Conservation (phyloP, 768 basidiomycete species). For the Rhodotorula toruloides region DNA sequence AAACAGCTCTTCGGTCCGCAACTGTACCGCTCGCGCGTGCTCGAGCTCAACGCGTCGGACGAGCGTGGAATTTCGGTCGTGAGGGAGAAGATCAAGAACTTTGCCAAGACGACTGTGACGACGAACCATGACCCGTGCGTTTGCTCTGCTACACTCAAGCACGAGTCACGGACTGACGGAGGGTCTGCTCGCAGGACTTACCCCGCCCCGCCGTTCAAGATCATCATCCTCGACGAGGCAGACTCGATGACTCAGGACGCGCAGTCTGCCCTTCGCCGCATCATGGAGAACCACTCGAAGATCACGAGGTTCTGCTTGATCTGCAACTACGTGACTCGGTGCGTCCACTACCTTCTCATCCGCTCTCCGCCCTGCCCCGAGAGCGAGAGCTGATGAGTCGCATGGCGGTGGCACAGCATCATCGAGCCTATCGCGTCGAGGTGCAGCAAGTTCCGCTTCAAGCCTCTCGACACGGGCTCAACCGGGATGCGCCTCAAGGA, state of each 20-base stretch:
- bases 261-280: conserved; percentile 90
- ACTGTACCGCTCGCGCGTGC: conserved; percentile 82
- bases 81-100: conserved; percentile 96
- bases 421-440: conserved; percentile 98
- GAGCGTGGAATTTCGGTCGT: conserved; percentile 96
- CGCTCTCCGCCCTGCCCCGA: not conserved
- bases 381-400: conserved; percentile 1
- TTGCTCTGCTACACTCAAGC: not conserved
- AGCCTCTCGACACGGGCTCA: conserved; percentile 74
- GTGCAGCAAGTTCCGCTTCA: conserved; percentile 98
- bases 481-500: conserved; percentile 68
- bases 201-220: conserved; percentile 96
- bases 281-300: conserved; percentile 97
- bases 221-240: conserved; percentile 96
- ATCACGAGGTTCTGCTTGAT: conserved; percentile 97
- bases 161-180: conserved; percentile 49
- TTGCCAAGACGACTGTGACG: conserved; percentile 57
- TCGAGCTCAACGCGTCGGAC: conserved; percentile 97
- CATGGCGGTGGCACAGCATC: conserved; percentile 57
- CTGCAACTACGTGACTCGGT: conserved; percentile 99
- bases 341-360: conserved; percentile 34
- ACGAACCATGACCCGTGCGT: conserved; percentile 36
- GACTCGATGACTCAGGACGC: conserved; percentile 99
- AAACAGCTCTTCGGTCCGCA: conserved; percentile 97
- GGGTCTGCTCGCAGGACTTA: conserved; percentile 56